phyloP scores from a whole-genome alignment of 257 asterid genomes.

The Lavandula angustifolia region DNA sequence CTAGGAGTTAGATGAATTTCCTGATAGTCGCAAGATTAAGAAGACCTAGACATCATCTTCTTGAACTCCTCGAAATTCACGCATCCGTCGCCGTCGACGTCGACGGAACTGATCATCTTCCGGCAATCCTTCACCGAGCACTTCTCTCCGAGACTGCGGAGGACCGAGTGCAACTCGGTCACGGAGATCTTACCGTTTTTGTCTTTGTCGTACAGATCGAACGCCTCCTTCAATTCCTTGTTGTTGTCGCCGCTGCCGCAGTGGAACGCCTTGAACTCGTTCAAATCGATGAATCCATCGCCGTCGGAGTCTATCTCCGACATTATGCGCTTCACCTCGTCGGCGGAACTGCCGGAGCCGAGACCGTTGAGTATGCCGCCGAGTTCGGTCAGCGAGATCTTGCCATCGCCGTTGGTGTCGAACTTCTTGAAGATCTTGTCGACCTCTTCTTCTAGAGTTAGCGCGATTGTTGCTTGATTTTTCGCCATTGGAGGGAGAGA shows the following conservation, averaged over 20 bases:
- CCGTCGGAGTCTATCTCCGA: conserved; percentile 79
- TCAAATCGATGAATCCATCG: conserved; percentile 80
- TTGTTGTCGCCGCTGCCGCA: conserved; percentile 38
- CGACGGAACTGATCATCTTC: conserved; percentile 72
- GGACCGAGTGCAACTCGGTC: conserved; percentile 63
- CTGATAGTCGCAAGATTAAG: conserved; percentile 7
- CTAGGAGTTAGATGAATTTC: conserved; percentile 23
- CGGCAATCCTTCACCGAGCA: conserved; percentile 73
- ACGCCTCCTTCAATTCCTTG: conserved; percentile 78
- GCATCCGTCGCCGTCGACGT: conserved; percentile 89
- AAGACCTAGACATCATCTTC: conserved; percentile 68
- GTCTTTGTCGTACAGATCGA: conserved; percentile 73
- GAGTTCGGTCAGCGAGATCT: conserved; percentile 38
- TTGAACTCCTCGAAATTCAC: conserved; percentile 86
- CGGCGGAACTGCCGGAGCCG: conserved; percentile 55
- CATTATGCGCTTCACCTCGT: conserved; percentile 66
- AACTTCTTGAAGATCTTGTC: conserved; percentile 43
- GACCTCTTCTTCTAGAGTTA: conserved; percentile 39
- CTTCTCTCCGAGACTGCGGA: conserved; percentile 70
- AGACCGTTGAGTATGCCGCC: conserved; percentile 32
- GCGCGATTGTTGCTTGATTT: conserved; percentile 1
- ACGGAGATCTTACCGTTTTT: conserved; percentile 83
- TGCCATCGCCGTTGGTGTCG: conserved; percentile 48
- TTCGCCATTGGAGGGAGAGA: conserved; percentile 32
- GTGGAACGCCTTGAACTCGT: conserved; percentile 72